Conservation (phyloP, 202 grass and related monocot genomes). For the Setaria viridis region DNA sequence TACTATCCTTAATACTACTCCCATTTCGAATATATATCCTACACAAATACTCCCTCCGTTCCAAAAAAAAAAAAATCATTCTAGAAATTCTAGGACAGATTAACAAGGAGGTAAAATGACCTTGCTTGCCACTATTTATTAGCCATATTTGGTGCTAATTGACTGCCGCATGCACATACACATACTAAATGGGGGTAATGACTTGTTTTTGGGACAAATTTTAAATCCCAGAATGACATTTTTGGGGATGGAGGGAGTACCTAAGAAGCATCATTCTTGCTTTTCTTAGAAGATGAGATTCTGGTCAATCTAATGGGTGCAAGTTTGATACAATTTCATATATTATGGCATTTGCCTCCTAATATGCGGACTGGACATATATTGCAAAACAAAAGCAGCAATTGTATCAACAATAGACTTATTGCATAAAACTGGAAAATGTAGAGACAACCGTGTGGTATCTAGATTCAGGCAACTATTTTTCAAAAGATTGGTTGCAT, state of each 20-base stretch:
- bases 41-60: neutral
- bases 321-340: neutral
- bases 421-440: slow-evolving; percentile 9
- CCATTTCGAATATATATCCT: neutral
- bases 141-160: too few species aligned
- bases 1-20: slow-evolving; percentile 4
- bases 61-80: too few species aligned
- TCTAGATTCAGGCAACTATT: slow-evolving; percentile 19
- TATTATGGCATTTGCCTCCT: neutral
- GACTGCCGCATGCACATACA: too few species aligned
- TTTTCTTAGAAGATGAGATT: neutral
- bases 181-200: too few species aligned
- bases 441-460: slow-evolving; percentile 24
- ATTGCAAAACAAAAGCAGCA: neutral
- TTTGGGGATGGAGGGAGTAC: neutral
- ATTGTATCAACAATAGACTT: slow-evolving; percentile 12
- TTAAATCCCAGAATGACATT: too few species aligned
- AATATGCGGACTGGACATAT: neutral
- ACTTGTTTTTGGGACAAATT: too few species aligned
- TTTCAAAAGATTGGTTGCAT: neutral
- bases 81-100: too few species aligned
- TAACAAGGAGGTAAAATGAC: too few species aligned
- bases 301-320: neutral
- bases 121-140: too few species aligned
- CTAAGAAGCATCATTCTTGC: neutral